Evolutionary conservation across 331 rosid species (phyloP), one percentile per base, ranked within the genome.

Genomic region (Quercus lobata): DNA sequence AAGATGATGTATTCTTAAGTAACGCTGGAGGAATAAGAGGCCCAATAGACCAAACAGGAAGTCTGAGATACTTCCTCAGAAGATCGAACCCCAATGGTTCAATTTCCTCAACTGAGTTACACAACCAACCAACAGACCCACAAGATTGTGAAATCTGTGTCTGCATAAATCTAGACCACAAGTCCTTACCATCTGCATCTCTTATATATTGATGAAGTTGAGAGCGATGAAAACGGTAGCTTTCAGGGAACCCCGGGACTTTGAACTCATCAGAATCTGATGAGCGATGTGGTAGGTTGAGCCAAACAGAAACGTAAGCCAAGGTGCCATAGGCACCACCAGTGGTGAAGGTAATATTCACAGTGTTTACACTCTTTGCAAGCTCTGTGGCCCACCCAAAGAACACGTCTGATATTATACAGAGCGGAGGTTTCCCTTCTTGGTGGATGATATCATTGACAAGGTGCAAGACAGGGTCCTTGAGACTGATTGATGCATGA

Each of bases 311-410:
- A 24, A 8, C 5, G 72, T 18, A 68, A 49, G 72, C 72, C 41
- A 86, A 54, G 6, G 81, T 30, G 56, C 90, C 88, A n/a, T 87
- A 87, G 4, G 90, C 90, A 3, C 88, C 90, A 12, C 76, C 57
- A 24, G 88, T 87, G 54, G 82, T 11, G 90, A 87, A 84, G 7
- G 65, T 4, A 16, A 84, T 12, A 32, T 73, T 81, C 30, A 78
- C 77, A 15, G 83, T 75, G 66, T 76, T 79, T 14, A 71, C 60
- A 71, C 84, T 79, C 11, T 35, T 62, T 1, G 90, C 90, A 8
- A 84, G 72, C 9, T 74, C 71, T 9, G 37, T 74, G 22, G 86
- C 79, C 90, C 90, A 87, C 4, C 90, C 88, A 15, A 72, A 74
- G 66, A 87, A 81, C 3, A 84, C 80, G 44, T 84, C 90, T 41